These are phyloP conservation scores for Penicillium silybi DNA, from an alignment of 495 filamentous ascomycete genomes.

Conservation along the genomic window DNA sequence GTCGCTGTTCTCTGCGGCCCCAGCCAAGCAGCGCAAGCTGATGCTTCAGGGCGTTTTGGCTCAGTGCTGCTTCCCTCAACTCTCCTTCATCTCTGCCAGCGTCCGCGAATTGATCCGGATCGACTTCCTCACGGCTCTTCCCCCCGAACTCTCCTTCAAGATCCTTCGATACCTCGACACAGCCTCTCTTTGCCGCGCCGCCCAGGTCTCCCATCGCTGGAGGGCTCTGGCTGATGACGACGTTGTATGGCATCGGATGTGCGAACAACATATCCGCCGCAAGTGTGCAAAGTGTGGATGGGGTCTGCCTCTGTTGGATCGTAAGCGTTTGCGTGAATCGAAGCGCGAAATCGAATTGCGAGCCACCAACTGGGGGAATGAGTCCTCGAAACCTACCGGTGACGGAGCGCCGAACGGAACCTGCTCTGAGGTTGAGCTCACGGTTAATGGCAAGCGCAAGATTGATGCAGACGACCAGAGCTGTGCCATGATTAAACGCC, in stretches of 20 bases:
- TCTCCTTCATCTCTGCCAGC: constrained; percentile 82
- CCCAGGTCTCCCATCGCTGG: constrained; percentile 91
- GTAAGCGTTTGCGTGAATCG: constrained; percentile 80
- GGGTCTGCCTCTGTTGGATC: constrained; percentile 85
- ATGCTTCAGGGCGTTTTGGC: constrained; percentile 94
- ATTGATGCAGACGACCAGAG: constrained; percentile 26
- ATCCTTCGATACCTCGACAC: constrained; percentile 92
- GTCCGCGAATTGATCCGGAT: constrained; percentile 92
- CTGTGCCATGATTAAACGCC: constrained; percentile 35
- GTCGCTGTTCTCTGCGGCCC: constrained; percentile 95
- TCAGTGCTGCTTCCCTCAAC: constrained; percentile 95
- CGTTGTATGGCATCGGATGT: constrained; percentile 98
- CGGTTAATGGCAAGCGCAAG: constrained; percentile 39
- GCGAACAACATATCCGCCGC: constrained; percentile 94
- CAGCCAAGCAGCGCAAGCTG: constrained; percentile 85
- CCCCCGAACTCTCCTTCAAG: constrained; percentile 87
- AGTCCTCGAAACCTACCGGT: constrained; percentile 17
- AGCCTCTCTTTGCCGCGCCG: constrained; percentile 92
- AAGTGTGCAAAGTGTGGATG: constrained; percentile 97
- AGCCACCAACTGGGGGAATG: constrained; percentile 50
- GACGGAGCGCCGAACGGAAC: constrained; percentile 16
- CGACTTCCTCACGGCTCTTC: constrained; percentile 86
- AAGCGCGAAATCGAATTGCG: constrained; percentile 80
- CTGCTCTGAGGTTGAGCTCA: constrained; percentile 17
- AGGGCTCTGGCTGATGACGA: constrained; percentile 87